These are phyloP conservation scores for Rutstroemia sp. DNA, from an alignment of 2,329 filamentous ascomycete species.

Conservation along the genomic window DNA sequence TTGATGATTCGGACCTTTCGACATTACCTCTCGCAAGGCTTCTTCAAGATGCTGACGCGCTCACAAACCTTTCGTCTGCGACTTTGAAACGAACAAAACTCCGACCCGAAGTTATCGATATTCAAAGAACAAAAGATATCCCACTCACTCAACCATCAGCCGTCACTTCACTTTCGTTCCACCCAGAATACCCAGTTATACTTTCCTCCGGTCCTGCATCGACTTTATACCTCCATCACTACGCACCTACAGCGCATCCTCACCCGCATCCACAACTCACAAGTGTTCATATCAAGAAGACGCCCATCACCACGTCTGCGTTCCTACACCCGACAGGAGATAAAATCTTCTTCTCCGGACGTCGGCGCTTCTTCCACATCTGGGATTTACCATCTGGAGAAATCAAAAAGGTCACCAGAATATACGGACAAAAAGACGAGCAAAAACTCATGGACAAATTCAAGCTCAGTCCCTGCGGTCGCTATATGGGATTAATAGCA, in stretches of 20 bases:
- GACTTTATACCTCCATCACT: conserved; percentile 81
- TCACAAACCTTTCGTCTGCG: conserved; percentile 42
- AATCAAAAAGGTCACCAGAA: conserved; percentile 73
- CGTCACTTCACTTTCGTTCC: conserved; percentile 80
- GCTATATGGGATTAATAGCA: conserved; percentile 76
- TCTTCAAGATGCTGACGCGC: conserved; percentile 64
- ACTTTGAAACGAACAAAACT: conserved; percentile 61
- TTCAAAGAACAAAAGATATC: conserved; percentile 83
- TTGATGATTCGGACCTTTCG: conserved; percentile 52
- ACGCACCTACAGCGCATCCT: conserved; percentile 66
- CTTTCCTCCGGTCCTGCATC: conserved; percentile 83
- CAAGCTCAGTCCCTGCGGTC: conserved; percentile 77
- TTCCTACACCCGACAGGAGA: conserved; percentile 69
- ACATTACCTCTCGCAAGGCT: conserved; percentile 73
- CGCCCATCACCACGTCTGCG: conserved; percentile 75
- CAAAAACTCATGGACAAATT: conserved; percentile 90
- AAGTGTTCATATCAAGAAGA: conserved; percentile 76
- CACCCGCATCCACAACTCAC: conserved; percentile 85
- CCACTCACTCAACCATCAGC: conserved; percentile 70
- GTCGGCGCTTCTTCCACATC: conserved; percentile 85
- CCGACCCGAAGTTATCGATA: conserved; percentile 80
- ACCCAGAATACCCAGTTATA: conserved; percentile 80
- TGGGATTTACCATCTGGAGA: conserved; percentile 81
- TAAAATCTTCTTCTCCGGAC: conserved; percentile 80
- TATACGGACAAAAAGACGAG: conserved; percentile 70